Conservation (phyloP, 2,329 filamentous ascomycete species). For the Cladobotryum mycophilum region DNA sequence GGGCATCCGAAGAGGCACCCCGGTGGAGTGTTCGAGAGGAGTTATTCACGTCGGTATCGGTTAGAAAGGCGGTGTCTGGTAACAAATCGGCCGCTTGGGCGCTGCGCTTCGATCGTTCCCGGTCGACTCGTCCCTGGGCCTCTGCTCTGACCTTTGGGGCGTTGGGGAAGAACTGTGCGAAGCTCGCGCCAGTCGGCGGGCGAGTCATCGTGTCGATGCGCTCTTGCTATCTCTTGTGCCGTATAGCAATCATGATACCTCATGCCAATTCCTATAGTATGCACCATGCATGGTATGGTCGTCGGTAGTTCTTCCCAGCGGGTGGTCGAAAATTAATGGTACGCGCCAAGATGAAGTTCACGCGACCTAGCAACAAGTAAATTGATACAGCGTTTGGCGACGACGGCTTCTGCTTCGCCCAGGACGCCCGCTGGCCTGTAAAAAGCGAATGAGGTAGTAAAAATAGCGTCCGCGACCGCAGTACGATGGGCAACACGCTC, state of each 20-base stretch:
- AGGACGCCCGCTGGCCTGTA: conserved; percentile 1
- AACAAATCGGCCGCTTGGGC: conserved; percentile 18
- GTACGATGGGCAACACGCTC: conserved; percentile 8
- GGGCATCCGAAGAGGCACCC: conserved; percentile 21
- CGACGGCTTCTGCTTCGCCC: conserved; percentile 6
- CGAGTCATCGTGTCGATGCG: conserved; percentile 66
- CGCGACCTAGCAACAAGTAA: conserved; percentile 29
- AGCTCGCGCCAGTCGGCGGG: conserved; percentile 65
- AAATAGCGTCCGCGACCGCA: conserved; percentile 12
- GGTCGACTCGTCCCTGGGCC: conserved; percentile 32
- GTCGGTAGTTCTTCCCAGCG: conserved; percentile 2
- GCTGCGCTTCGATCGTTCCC: conserved; percentile 24
- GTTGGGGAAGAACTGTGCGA: conserved; percentile 80
- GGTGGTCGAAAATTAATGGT: conserved; percentile 10
- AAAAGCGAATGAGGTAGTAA: background rate
- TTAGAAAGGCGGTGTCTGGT: conserved; percentile 17
- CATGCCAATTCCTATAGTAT: conserved; percentile 23
- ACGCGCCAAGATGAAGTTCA: conserved; percentile 28
- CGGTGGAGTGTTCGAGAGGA: conserved; percentile 16
- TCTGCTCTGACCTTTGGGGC: conserved; percentile 59
- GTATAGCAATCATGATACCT: conserved; percentile 53
- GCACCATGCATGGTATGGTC: conserved; percentile 17
- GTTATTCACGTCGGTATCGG: conserved; percentile 21
- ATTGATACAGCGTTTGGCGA: conserved; percentile 15
- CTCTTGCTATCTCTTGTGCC: conserved; percentile 46